Evolutionary conservation across 2,329 filamentous ascomycete genomes (phyloP).

Genomic region (Talaromyces verruculosus): DNA sequence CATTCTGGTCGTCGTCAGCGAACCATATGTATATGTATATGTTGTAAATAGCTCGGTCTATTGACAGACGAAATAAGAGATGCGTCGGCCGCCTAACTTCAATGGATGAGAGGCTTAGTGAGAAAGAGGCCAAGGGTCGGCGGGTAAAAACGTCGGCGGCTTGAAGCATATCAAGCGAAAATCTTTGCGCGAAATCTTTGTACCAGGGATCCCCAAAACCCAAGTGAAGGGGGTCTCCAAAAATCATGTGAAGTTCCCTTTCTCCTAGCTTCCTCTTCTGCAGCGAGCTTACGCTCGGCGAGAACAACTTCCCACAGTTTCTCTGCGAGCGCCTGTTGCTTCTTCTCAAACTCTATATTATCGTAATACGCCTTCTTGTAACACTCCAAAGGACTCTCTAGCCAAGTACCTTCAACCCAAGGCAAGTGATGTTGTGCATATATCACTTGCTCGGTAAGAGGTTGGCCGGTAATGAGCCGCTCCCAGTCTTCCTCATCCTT

Average conservation of each 20-base stretch:
- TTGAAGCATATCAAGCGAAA: background rate
- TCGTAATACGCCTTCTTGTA: constrained; percentile 28
- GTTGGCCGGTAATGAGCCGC: constrained; percentile 28
- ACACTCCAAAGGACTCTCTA: constrained; percentile 24
- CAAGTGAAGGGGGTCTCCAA: background rate
- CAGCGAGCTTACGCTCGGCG: constrained; percentile 38
- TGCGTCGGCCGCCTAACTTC: background rate
- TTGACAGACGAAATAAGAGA: background rate
- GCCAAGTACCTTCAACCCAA: constrained; percentile 28
- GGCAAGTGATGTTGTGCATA: background rate
- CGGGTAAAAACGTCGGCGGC: background rate
- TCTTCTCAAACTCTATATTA: constrained; percentile 27
- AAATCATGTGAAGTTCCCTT: background rate
- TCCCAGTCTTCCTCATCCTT: constrained; percentile 47
- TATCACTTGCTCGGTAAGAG: background rate
- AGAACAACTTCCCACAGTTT: constrained; percentile 45
- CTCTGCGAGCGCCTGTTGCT: constrained; percentile 32
- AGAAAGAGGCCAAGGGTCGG: background rate
- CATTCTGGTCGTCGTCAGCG: background rate
- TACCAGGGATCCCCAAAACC: background rate
- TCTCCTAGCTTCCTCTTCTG: constrained; percentile 26
- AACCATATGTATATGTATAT: background rate
- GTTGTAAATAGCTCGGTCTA: background rate
- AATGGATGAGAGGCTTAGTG: background rate
- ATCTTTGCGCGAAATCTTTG: background rate